phyloP scores from a whole-genome alignment of 345 rosid genomes.

The Nephelium lappaceum region DNA sequence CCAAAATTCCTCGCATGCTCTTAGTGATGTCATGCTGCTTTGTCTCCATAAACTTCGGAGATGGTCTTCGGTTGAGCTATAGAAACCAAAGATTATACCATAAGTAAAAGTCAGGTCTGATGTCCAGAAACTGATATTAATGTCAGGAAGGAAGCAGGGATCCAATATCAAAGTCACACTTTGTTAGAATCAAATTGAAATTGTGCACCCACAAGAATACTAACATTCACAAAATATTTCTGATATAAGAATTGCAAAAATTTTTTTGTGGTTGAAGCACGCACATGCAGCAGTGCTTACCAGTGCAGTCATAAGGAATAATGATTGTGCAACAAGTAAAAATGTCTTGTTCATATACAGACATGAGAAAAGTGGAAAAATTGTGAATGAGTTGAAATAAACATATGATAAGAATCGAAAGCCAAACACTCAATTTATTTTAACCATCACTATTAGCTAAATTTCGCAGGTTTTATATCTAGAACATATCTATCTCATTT shows the following conservation, averaged over 20 bases:
- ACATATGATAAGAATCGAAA: neutral
- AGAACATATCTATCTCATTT: neutral
- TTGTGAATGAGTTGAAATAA: neutral
- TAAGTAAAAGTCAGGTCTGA: constrained; percentile 11
- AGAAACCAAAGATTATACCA: constrained; percentile 24
- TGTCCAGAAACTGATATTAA: neutral
- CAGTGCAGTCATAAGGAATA: neutral
- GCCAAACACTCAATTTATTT: neutral
- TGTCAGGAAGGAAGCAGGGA: constrained; percentile 1
- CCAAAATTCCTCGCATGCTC: constrained; percentile 83
- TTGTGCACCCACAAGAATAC: neutral
- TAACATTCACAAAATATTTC: neutral
- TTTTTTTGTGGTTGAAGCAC: neutral
- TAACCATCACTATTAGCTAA: neutral
- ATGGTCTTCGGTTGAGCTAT: constrained; percentile 73
- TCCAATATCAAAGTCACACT: neutral
- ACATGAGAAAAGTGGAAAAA: neutral
- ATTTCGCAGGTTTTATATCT: constrained; percentile 5
- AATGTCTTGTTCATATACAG: neutral
- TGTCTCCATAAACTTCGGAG: constrained; percentile 65
- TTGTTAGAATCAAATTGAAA: neutral
- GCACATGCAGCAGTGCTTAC: neutral
- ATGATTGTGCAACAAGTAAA: neutral
- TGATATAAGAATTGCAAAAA: neutral
- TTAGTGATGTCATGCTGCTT: constrained; percentile 75